Evolutionary conservation across 1,284 basidiomycete genomes (phyloP).

Genomic region (Rhodotorula sp.): DNA sequence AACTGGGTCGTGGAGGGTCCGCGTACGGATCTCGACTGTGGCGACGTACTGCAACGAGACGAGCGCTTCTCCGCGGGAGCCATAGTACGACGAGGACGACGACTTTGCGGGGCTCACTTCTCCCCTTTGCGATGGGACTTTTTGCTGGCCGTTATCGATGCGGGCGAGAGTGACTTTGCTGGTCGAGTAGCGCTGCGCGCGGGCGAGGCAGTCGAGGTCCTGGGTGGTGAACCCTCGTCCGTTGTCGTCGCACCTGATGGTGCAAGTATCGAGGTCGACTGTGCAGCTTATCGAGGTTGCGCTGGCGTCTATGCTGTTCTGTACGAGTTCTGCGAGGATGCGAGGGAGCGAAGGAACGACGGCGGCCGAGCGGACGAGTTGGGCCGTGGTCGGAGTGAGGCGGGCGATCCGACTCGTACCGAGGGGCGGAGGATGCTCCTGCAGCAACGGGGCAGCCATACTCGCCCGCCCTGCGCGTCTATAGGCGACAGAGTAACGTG

Average conservation of each 20-base stretch:
- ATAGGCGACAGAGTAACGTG: too few relatives aligned
- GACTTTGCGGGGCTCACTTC: too few relatives aligned
- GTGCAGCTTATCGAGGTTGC: slow-evolving; percentile 48
- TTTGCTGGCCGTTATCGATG: background rate
- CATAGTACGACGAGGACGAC: slow-evolving; percentile 6
- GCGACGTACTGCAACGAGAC: slow-evolving; percentile 27
- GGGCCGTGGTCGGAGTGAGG: slow-evolving; percentile 43
- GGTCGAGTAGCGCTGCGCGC: slow-evolving; percentile 1
- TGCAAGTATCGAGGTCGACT: slow-evolving; percentile 60
- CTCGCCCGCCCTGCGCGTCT: too few relatives aligned
- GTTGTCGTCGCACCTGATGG: slow-evolving; percentile 77
- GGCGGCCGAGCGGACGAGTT: slow-evolving; percentile 68
- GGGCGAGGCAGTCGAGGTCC: slow-evolving; percentile 59
- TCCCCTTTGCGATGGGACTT: background rate
- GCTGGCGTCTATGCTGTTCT: slow-evolving; percentile 65
- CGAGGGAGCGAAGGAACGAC: slow-evolving; percentile 75
- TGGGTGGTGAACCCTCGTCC: slow-evolving; percentile 68
- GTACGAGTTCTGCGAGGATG: slow-evolving; percentile 74
- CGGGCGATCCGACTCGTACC: slow-evolving; percentile 28
- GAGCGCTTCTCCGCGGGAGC: slow-evolving; percentile 35
- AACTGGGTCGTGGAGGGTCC: slow-evolving; percentile 52
- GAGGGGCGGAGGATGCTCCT: slow-evolving; percentile 3
- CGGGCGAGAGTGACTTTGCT: slow-evolving; percentile 2
- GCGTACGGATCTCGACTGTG: slow-evolving; percentile 70
- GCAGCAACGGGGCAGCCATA: background rate